phyloP scores from a whole-genome alignment of 1,284 basidiomycete genomes.

The Malassezia caprae region DNA sequence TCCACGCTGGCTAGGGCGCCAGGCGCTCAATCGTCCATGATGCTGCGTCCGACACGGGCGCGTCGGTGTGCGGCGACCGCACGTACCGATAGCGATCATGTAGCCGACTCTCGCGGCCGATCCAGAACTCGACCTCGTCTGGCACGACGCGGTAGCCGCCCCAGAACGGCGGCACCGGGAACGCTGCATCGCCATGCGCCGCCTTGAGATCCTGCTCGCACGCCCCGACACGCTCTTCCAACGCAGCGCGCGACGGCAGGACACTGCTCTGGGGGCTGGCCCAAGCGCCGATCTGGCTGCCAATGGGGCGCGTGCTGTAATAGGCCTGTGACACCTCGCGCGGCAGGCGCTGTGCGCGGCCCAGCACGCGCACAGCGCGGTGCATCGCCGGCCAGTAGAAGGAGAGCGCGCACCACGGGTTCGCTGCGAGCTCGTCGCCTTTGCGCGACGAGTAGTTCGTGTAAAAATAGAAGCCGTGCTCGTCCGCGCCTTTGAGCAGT shows the following conservation, averaged over 20 bases:
- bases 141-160: constrained; percentile 90
- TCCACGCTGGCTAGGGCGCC: constrained; percentile 5
- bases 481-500: constrained; percentile 70
- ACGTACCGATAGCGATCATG: constrained; percentile 41
- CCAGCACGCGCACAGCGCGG: constrained; percentile 72
- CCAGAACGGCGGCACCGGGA: constrained; percentile 85
- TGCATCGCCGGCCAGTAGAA: constrained; percentile 87
- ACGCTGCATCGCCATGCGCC: constrained; percentile 49
- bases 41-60: constrained; percentile 2
- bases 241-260: constrained; percentile 59
- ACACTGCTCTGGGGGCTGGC: constrained; percentile 75
- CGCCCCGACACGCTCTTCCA: constrained; percentile 59
- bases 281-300: constrained; percentile 80
- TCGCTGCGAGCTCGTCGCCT: constrained; percentile 64
- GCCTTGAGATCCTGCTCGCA: constrained; percentile 56
- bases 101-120: constrained; percentile 36
- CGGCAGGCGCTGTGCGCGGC: constrained; percentile 66
- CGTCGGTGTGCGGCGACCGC: constrained; percentile 7
- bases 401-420: constrained; percentile 61
- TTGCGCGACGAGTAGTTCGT: constrained; percentile 93
- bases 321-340: constrained; percentile 69
- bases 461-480: constrained; percentile 73
- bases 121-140: constrained; percentile 56
- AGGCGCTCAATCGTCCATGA: constrained; percentile 15
- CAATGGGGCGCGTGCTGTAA: constrained; percentile 71